Evolutionary conservation across 2,329 filamentous ascomycete species (phyloP), one percentile per base, ranked within the genome.

Genomic region (Aspergillus novoparasiticus): DNA sequence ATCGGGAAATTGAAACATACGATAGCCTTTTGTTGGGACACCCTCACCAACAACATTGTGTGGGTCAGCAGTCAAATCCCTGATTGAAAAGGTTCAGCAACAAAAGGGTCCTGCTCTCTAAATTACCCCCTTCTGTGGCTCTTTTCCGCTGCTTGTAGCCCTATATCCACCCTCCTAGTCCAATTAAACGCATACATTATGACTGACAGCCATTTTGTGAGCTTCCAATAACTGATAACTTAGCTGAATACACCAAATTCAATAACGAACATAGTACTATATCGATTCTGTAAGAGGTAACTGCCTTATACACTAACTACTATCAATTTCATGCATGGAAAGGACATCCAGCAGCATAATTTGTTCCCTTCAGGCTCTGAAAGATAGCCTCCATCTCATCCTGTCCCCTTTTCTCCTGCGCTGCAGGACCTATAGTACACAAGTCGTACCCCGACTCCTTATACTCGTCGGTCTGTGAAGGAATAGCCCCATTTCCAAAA

Each of bases 361-460:
- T 50, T 11, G 28, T 60, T 14, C 51, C 46, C 36, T 55, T 60
- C 39, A 65, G 14, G 9, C 55, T 43, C 41, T 34, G 51, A 4
- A 57, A 48, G 6, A 61, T 46, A 36, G 59, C 55, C 39, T 64
- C 58, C 64, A 68, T 66, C 28, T 68, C 64, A 5, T 64, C 66
- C 4, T 39, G 30, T 14, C 66, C 66, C 39, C 48, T 61, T 23
- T 58, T 62, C 60, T 68, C 58, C 34, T 65, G 62, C n/a, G 64
- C 54, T 6, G 48, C 56, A 12, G 66, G 64, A 6, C 66, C 66
- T 28, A 68, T 66, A 1, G 62, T 62, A 39, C 50, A 51, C 36
- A 68, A 19, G 43, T 66, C 55, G 53, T 68, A 68, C 14, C 66
- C 64, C 16, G 41, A 19, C 26, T 62, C 59, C 16, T 54, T 50